A percentile compares a stretch with the other conserved stretches of the same genome.
These are phyloP conservation scores for Phytomonas serpens DNA, from an alignment of 208 protist genomes.

Conservation along the genomic window DNA sequence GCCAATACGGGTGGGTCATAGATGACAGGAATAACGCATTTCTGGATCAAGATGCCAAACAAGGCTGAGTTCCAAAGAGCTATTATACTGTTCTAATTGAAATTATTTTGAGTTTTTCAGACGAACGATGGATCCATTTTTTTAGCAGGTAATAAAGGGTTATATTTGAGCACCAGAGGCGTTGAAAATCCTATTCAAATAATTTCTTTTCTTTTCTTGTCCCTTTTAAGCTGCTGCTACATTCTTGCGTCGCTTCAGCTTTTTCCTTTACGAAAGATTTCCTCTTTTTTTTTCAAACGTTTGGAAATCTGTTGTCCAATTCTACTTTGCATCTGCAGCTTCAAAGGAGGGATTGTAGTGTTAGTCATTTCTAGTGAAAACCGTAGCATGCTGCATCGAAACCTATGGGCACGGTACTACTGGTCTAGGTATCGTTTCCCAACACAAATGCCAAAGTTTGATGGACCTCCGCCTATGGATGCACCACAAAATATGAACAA, in stretches of 20 bases:
- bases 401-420: slow-evolving; percentile 41
- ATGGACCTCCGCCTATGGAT: slow-evolving; percentile 73
- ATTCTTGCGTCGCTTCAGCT: not conserved
- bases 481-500: slow-evolving; percentile 90
- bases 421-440: slow-evolving; percentile 86
- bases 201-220: slow-evolving; percentile 10
- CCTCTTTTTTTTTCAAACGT: not conserved
- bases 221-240: not conserved
- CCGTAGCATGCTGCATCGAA: slow-evolving; percentile 28
- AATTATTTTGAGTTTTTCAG: not conserved
- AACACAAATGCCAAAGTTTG: slow-evolving; percentile 76
- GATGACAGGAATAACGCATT: slow-evolving; percentile 41
- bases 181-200: not conserved
- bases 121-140: slow-evolving; percentile 5
- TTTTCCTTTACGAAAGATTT: not conserved
- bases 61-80: slow-evolving; percentile 8
- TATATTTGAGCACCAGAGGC: not conserved
- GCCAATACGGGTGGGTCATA: slow-evolving; percentile 81
- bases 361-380: not conserved
- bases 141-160: not conserved
- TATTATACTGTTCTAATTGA: not conserved
- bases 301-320: not conserved
- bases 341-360: not conserved
- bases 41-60: not conserved
- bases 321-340: not conserved